Percentiles rank a stretch among this genome's conserved stretches.
Evolutionary conservation across 2,329 filamentous ascomycete genomes (phyloP).

Genomic region (Fonsecaea erecta): DNA sequence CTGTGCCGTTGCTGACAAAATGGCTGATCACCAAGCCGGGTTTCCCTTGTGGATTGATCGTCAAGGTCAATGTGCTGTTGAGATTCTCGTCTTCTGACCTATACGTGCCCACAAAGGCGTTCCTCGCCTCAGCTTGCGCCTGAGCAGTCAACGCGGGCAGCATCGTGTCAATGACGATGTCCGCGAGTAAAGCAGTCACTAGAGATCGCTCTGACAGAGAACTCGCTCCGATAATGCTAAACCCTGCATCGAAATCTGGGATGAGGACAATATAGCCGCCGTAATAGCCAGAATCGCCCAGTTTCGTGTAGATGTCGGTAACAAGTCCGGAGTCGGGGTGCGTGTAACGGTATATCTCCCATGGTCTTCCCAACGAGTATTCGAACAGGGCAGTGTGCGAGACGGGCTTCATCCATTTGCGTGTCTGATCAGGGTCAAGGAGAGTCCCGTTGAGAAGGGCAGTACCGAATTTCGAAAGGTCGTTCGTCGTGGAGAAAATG

Average conservation of each 20-base stretch:
- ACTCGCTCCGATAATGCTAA: slow-evolving; percentile 49
- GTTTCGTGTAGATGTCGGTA: slow-evolving; percentile 50
- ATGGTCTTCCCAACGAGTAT: slow-evolving; percentile 48
- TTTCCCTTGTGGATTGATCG: slow-evolving; percentile 29
- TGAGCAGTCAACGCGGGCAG: slow-evolving; percentile 43
- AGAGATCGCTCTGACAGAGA: slow-evolving; percentile 49
- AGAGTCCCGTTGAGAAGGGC: slow-evolving; percentile 44
- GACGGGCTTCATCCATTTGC: slow-evolving; percentile 50
- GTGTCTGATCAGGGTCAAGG: slow-evolving; percentile 43
- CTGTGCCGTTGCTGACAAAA: slow-evolving; percentile 30
- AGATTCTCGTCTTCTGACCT: slow-evolving; percentile 32
- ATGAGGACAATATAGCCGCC: slow-evolving; percentile 47
- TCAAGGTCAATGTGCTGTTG: slow-evolving; percentile 40
- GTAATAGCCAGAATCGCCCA: slow-evolving; percentile 49
- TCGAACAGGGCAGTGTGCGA: slow-evolving; percentile 47
- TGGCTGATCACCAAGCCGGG: slow-evolving; percentile 28
- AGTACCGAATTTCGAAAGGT: slow-evolving; percentile 44
- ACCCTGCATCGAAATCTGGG: slow-evolving; percentile 54
- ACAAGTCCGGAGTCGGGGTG: slow-evolving; percentile 30
- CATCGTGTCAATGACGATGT: slow-evolving; percentile 40
- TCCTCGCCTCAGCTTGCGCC: slow-evolving; percentile 40
- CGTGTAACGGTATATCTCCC: slow-evolving; percentile 50
- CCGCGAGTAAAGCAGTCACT: slow-evolving; percentile 49
- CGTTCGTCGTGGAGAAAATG: slow-evolving; percentile 45
- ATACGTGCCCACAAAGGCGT: slow-evolving; percentile 41